Evolutionary conservation across 768 basidiomycete species (phyloP).

Genomic region (Tulasnella sp.): DNA sequence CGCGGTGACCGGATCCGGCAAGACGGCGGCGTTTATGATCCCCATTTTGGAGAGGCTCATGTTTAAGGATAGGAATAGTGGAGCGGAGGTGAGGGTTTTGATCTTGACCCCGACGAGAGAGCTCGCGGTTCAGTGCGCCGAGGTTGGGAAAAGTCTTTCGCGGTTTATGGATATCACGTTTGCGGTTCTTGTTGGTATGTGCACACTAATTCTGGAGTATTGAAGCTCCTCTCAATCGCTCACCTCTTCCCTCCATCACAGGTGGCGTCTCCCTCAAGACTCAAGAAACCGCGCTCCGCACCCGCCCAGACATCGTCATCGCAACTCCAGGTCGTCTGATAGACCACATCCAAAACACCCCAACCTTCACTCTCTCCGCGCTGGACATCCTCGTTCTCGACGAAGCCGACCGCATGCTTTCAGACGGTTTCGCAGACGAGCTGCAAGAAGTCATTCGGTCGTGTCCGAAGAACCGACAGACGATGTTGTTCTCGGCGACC

Average conservation of each 20-base stretch:
- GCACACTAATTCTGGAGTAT: neutral
- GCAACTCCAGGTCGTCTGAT: conserved; percentile 97
- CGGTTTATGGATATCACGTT: conserved; percentile 83
- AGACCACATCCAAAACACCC: conserved; percentile 94
- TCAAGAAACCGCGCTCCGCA: conserved; percentile 77
- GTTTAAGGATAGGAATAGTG: conserved; percentile 83
- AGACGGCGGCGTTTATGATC: conserved; percentile 95
- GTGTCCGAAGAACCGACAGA: conserved; percentile 82
- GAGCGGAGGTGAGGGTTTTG: conserved; percentile 81
- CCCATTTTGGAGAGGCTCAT: conserved; percentile 88
- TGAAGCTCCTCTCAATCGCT: neutral
- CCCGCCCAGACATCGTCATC: conserved; percentile 87
- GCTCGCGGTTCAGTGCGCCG: conserved; percentile 90
- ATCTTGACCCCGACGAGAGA: conserved; percentile 93
- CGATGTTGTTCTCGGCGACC: conserved; percentile 98
- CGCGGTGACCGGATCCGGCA: conserved; percentile 95
- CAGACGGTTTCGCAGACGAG: conserved; percentile 92
- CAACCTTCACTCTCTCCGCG: conserved; percentile 83
- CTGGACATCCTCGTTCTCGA: conserved; percentile 92
- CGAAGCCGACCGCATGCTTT: conserved; percentile 96
- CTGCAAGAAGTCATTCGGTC: conserved; percentile 86
- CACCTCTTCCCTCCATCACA: conserved; percentile 28
- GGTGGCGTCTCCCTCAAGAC: conserved; percentile 90
- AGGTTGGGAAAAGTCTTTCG: conserved; percentile 79
- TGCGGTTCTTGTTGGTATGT: conserved; percentile 80